Evolutionary conservation across 164 flowering plant species (phyloP).

Genomic region (Berberis thunbergii): DNA sequence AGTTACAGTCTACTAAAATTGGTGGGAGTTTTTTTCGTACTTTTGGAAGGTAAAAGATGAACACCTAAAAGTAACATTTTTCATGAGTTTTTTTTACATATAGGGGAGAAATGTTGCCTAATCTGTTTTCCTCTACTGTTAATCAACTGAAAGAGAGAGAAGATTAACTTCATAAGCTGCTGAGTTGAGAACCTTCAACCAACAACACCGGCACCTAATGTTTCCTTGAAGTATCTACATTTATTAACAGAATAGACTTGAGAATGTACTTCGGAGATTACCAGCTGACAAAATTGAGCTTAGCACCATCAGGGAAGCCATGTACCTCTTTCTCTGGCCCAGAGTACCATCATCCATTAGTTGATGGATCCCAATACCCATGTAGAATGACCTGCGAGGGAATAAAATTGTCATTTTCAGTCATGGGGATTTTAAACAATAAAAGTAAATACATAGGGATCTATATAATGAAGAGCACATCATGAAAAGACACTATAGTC

Average conservation of each 20-base stretch:
- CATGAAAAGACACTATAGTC: too few species aligned
- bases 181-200: background rate
- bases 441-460: too few species aligned
- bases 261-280: slow-evolving; percentile 17
- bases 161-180: too few species aligned
- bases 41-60: too few species aligned
- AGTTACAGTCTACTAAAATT: too few species aligned
- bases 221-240: background rate
- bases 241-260: background rate
- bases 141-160: too few species aligned
- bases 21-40: too few species aligned
- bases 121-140: too few species aligned
- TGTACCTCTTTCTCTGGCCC: slow-evolving; percentile 73
- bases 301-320: slow-evolving; percentile 86
- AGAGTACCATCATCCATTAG: slow-evolving; percentile 66
- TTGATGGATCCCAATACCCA: slow-evolving; percentile 84
- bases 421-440: background rate
- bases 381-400: slow-evolving; percentile 72
- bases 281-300: slow-evolving; percentile 89
- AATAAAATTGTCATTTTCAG: slow-evolving; percentile 2
- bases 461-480: too few species aligned
- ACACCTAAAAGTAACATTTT: too few species aligned
- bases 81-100: too few species aligned
- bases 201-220: background rate
- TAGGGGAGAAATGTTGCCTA: too few species aligned